Conservation (phyloP, 306 rosid species). For the Betula pendula region DNA sequence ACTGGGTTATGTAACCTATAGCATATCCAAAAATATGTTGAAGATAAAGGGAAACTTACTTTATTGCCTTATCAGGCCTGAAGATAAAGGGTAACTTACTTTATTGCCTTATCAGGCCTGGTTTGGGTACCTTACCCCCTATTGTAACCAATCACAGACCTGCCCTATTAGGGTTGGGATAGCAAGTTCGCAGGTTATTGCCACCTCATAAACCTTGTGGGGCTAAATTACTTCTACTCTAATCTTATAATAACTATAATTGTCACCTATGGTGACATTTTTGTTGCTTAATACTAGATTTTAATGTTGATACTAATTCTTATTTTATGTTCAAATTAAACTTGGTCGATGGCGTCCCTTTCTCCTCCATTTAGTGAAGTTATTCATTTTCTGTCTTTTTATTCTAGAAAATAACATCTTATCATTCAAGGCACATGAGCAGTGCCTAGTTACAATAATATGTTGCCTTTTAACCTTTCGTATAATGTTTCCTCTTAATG, state of each 20-base stretch:
- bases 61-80: neutral
- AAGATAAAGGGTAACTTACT: too few species aligned
- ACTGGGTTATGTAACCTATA: neutral
- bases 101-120: neutral
- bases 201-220: neutral
- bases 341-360: neutral
- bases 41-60: too few species aligned
- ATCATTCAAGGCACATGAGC: neutral
- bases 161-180: neutral
- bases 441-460: neutral
- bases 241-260: too few species aligned
- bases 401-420: neutral
- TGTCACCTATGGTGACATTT: neutral
- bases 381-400: neutral
- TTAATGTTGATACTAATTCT: neutral
- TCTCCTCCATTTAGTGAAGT: too few species aligned
- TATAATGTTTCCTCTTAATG: constrained; percentile 2
- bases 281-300: neutral
- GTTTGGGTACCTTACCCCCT: neutral
- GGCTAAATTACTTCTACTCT: neutral
- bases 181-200: neutral
- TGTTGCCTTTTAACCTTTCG: constrained; percentile 18
- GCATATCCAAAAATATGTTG: neutral
- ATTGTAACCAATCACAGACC: neutral
- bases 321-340: neutral